Evolutionary conservation across 2,329 filamentous ascomycete genomes (phyloP).

Genomic region (Beauveria brongniartii): DNA sequence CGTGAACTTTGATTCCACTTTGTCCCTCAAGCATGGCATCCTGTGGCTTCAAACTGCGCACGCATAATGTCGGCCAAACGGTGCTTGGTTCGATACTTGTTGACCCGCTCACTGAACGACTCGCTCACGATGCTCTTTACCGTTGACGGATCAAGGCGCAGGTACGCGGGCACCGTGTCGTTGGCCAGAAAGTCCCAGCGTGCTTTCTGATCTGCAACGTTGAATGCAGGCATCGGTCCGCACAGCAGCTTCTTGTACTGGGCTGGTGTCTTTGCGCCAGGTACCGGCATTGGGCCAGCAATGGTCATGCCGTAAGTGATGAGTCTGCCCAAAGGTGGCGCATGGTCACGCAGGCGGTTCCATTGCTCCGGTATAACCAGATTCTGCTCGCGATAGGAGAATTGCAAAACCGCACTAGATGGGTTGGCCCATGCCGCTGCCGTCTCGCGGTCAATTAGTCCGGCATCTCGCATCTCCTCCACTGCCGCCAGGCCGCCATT

Average conservation of each 20-base stretch:
- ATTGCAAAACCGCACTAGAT: not conserved
- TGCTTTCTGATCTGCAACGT: not conserved
- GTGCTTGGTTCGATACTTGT: not conserved
- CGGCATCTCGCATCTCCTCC: slow-evolving; percentile 2
- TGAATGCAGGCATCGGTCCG: slow-evolving; percentile 3
- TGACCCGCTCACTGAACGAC: not conserved
- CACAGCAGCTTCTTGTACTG: slow-evolving; percentile 5
- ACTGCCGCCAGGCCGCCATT: not conserved
- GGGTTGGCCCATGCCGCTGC: not conserved
- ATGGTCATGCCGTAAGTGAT: slow-evolving; percentile 3
- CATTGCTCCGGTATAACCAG: not conserved
- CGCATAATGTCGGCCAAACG: not conserved
- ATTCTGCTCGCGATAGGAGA: slow-evolving; percentile 4
- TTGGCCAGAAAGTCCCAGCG: not conserved
- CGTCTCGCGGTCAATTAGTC: not conserved
- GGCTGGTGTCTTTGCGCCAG: not conserved
- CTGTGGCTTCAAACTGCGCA: not conserved
- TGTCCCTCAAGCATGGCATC: not conserved
- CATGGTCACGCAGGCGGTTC: not conserved
- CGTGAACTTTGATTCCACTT: too few species aligned
- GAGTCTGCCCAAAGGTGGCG: not conserved
- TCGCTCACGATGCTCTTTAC: not conserved
- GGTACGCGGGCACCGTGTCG: not conserved
- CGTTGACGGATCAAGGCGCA: not conserved
- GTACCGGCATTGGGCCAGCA: slow-evolving; percentile 3